Base-by-base conservation (phyloP, 148 eudicot species). In the Vaccinium darrowii region DNA sequence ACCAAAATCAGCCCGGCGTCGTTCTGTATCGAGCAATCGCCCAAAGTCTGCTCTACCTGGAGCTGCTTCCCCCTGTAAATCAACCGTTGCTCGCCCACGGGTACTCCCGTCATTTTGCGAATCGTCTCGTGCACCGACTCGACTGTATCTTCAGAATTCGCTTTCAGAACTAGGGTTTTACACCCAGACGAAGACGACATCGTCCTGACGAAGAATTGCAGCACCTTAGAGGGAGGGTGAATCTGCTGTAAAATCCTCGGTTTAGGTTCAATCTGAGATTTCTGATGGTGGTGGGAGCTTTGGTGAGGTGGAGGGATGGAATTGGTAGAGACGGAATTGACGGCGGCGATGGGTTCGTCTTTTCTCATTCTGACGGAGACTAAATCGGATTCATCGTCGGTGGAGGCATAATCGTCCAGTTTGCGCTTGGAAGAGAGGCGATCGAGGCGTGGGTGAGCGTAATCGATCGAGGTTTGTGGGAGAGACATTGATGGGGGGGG, bases 61-160 rank as follows among this genome's bases (percentile, higher is more conserved):
- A 97, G 89, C 86, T 95, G 96, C 72, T 83, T 93, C 10, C 98
- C 95, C 3, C 73, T 50, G 54, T 92, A 94, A 5, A 97, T 85
- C 8, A 97, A 39, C 33, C 98, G 60, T 74, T 93, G 99, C 36
- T 90, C 90, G 6, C 5, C 53, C n/a, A 84, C 49, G 14, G 94
- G 93, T 0, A 97, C 91, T 2, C 93, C 88, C 0, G 96, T 94
- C 1, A 88, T 21, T 4, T 69, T 21, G 0, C 88, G 81, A 10
- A 97, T 90, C 25, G 83, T 84, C 36, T 83, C 67, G 36, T 90
- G 96, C 2, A 97, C 60, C 7, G 80, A 50, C 39, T 82, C 85
- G 3, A 97, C 87, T 0, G 97, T 90, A 78, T 94, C 98, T 2
- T 58, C 27, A 11, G 78, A 36, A 53, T 89, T 84, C 10, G 87